Evolutionary conservation across 2,329 filamentous ascomycete species (phyloP).

Genomic region (Rhinocladiella similis): DNA sequence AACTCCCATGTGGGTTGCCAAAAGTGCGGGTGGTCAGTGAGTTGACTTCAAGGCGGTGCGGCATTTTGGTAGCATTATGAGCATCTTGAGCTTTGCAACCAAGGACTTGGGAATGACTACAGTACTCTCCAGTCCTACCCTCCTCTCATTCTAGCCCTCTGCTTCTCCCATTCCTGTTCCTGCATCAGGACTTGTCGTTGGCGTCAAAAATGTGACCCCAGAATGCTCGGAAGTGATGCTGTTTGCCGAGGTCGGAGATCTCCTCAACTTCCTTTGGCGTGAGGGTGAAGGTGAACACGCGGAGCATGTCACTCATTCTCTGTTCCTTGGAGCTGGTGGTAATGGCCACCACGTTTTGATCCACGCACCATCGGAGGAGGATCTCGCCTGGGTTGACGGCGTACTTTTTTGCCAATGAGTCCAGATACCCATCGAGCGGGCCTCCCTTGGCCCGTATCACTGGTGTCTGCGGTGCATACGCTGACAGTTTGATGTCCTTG

Average conservation of each 20-base stretch:
- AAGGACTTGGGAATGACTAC: too few species aligned
- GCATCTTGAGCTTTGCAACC: too few species aligned
- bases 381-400: conserved; percentile 59
- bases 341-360: conserved; percentile 59
- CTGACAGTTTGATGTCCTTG: conserved; percentile 43
- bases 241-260: conserved; percentile 49
- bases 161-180: too few species aligned
- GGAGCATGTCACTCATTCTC: conserved; percentile 58
- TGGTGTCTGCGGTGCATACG: conserved; percentile 48
- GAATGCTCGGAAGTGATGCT: conserved; percentile 54
- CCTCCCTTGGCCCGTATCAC: conserved; percentile 56
- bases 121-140: too few species aligned
- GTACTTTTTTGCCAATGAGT: conserved; percentile 60
- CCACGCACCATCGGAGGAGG: conserved; percentile 60
- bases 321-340: conserved; percentile 63
- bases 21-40: too few species aligned
- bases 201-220: conserved; percentile 51
- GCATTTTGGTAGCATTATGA: too few species aligned
- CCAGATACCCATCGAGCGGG: conserved; percentile 55
- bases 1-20: too few species aligned
- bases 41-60: too few species aligned
- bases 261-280: conserved; percentile 59
- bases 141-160: too few species aligned
- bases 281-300: conserved; percentile 57
- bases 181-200: conserved; percentile 38